A percentile compares a stretch with the other conserved stretches of the same genome.
Evolutionary conservation across 2,329 filamentous ascomycete genomes (phyloP).

Genomic region (Ustulina deusta): DNA sequence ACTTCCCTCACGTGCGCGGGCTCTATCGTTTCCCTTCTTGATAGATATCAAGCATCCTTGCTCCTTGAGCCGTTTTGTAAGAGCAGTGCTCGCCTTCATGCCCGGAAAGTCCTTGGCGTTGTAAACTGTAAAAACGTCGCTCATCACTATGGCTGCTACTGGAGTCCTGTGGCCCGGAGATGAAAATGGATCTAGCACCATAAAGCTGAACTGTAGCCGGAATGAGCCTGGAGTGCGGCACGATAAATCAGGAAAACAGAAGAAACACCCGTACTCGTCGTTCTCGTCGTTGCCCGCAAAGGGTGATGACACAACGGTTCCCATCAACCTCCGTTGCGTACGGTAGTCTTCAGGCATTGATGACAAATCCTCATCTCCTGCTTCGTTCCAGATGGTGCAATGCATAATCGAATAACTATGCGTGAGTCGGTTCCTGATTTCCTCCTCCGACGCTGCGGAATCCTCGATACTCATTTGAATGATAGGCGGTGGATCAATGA

Average conservation of each 20-base stretch:
- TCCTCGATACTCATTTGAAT: constrained; percentile 77
- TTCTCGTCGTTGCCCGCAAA: constrained; percentile 82
- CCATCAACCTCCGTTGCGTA: constrained; percentile 82
- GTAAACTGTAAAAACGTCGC: constrained; percentile 81
- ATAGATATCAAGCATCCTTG: constrained; percentile 88
- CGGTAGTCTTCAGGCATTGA: constrained; percentile 78
- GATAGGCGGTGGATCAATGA: constrained; percentile 87
- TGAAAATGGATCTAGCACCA: constrained; percentile 75
- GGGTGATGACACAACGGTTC: constrained; percentile 79
- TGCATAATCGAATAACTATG: constrained; percentile 78
- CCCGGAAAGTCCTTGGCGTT: constrained; percentile 89
- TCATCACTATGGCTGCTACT: constrained; percentile 66
- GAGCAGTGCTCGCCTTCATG: constrained; percentile 80
- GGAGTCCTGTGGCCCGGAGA: constrained; percentile 64
- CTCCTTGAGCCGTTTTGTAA: constrained; percentile 80
- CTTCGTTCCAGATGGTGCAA: constrained; percentile 79
- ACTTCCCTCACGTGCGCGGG: constrained; percentile 57
- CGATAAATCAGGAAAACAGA: constrained; percentile 85
- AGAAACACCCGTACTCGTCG: constrained; percentile 81
- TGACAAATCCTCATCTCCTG: constrained; percentile 75
- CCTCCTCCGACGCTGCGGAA: constrained; percentile 64
- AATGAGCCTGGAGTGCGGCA: constrained; percentile 83
- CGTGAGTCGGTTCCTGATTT: constrained; percentile 64
- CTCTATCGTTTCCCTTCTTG: constrained; percentile 84
- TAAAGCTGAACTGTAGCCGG: constrained; percentile 78